Conservation (phyloP, 768 basidiomycete species). For the Lactifluus pinguis region DNA sequence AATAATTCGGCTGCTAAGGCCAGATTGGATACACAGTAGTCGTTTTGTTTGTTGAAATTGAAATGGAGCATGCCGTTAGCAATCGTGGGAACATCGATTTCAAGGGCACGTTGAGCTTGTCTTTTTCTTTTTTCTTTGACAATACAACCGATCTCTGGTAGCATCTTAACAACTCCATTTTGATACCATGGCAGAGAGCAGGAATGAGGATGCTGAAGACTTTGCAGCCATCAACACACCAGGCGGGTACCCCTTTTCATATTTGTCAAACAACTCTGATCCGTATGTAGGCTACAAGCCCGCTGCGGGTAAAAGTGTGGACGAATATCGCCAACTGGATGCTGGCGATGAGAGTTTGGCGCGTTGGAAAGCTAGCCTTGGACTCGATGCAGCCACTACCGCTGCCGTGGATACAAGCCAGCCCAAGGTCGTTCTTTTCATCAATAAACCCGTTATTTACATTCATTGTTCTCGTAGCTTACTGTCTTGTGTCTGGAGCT, state of each 20-base stretch:
- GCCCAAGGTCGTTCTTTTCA: conserved; percentile 49
- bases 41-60: not conserved
- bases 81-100: conserved; percentile 68
- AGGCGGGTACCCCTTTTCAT: conserved; percentile 32
- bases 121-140: not conserved
- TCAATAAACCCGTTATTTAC: not conserved
- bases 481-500: conserved; percentile 72
- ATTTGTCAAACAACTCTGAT: not conserved
- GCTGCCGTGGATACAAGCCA: conserved; percentile 31
- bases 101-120: conserved; percentile 2
- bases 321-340: conserved; percentile 81
- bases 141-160: not conserved
- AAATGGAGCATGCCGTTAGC: not conserved
- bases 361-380: conserved; percentile 93
- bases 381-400: conserved; percentile 47
- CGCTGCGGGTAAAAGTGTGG: conserved; percentile 55
- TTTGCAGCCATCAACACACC: conserved; percentile 59
- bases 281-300: conserved; percentile 63
- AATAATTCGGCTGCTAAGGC: not conserved
- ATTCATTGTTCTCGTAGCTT: conserved; percentile 36
- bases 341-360: conserved; percentile 87
- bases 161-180: not conserved
- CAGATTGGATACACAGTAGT: not conserved
- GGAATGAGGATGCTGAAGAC: conserved; percentile 63
- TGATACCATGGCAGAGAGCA: conserved; percentile 21